These are phyloP conservation scores for Sporodiniella umbellata DNA, from an alignment of 371 early-diverging fungal genomes.

Conservation along the genomic window DNA sequence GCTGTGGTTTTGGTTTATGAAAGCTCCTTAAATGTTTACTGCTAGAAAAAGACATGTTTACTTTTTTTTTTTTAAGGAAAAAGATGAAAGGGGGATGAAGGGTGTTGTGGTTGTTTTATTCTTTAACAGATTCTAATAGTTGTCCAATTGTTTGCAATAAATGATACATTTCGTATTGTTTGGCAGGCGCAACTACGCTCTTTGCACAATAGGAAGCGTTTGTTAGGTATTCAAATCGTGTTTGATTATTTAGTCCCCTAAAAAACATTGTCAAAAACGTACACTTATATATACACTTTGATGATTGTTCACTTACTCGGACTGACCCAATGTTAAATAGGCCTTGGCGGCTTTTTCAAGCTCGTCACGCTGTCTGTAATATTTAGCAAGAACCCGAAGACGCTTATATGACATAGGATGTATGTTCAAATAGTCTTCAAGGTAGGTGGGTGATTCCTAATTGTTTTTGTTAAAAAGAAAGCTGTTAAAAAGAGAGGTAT, in stretches of 20 bases:
- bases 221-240: slow-evolving; percentile 9
- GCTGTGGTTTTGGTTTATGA: too few species aligned
- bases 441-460: slow-evolving; percentile 17
- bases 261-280: too few species aligned
- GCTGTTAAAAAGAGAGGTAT: background rate
- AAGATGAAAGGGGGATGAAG: too few species aligned
- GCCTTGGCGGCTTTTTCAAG: slow-evolving; percentile 31
- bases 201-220: slow-evolving; percentile 16
- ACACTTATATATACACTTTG: background rate
- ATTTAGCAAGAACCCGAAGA: slow-evolving; percentile 24
- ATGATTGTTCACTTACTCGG: slow-evolving; percentile 15
- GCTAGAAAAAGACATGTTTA: too few species aligned
- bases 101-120: too few species aligned
- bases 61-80: too few species aligned
- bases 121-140: background rate
- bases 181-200: slow-evolving; percentile 15
- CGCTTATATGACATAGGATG: slow-evolving; percentile 23
- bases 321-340: slow-evolving; percentile 13
- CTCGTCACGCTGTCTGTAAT: slow-evolving; percentile 20
- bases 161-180: slow-evolving; percentile 17
- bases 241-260: background rate
- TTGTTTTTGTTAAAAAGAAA: too few species aligned
- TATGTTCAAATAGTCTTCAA: slow-evolving; percentile 25
- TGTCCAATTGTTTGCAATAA: slow-evolving; percentile 6
- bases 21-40: too few species aligned